phyloP scores from a whole-genome alignment of 2,329 filamentous ascomycete genomes.

The Colletotrichum tamarilloi region DNA sequence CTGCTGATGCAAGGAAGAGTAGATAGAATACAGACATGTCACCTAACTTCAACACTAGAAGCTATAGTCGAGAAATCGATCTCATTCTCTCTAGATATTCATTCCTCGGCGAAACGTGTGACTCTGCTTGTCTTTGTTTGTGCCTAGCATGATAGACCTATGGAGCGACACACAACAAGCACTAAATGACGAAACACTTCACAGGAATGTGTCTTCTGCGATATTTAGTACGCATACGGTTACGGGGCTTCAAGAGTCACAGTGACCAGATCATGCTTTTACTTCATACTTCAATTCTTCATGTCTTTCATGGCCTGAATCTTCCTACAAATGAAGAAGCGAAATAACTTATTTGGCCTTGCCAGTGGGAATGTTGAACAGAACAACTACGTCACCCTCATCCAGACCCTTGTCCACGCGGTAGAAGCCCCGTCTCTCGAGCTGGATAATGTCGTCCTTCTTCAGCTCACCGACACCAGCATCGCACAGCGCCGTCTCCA shows the following conservation, averaged over 20 bases:
- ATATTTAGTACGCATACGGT: too few relatives aligned
- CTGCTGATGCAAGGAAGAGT: too few relatives aligned
- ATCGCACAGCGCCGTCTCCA: constrained; percentile 82
- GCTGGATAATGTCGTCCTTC: constrained; percentile 92
- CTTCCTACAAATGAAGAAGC: constrained; percentile 5
- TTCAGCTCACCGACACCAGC: constrained; percentile 82
- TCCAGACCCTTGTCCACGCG: constrained; percentile 78
- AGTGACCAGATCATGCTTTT: neutral
- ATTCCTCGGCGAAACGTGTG: too few relatives aligned
- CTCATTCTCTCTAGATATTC: too few relatives aligned
- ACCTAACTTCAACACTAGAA: neutral
- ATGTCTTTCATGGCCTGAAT: constrained; percentile 21
- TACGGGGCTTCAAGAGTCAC: neutral
- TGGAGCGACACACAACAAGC: too few relatives aligned
- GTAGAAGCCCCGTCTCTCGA: constrained; percentile 94
- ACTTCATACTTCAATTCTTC: constrained; percentile 15
- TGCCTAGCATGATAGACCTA: too few relatives aligned
- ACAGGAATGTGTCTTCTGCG: too few relatives aligned
- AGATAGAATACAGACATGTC: neutral
- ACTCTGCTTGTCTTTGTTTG: too few relatives aligned
- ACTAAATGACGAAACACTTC: too few relatives aligned
- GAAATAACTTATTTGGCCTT: constrained; percentile 54
- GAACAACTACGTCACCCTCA: constrained; percentile 60
- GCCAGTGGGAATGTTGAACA: constrained; percentile 70
- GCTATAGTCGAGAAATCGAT: too few relatives aligned